Percentiles rank a stretch among this genome's conserved stretches.
Conservation (phyloP, 164 flowering plant genomes). For the Vitis cinerea region DNA sequence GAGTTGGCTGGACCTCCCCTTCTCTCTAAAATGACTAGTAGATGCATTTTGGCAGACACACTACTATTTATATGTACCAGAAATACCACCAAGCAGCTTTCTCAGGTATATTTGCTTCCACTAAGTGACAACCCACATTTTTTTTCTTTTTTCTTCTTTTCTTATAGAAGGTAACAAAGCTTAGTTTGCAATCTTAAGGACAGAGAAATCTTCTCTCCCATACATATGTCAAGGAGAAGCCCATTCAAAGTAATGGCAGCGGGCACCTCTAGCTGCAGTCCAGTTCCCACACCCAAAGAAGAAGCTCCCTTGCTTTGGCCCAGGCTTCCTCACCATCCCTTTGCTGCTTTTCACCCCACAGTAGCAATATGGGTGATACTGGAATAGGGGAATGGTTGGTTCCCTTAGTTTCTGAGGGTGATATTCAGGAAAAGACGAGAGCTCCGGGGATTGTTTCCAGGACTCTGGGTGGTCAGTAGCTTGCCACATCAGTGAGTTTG, state of each 20-base stretch:
- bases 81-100: conserved; percentile 14
- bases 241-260: conserved; percentile 80
- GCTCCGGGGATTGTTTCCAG: conserved; percentile 41
- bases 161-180: conserved; percentile 11
- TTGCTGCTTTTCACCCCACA: conserved; percentile 80
- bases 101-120: conserved; percentile 10
- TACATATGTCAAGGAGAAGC: conserved; percentile 39
- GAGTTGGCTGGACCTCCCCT: conserved; percentile 28
- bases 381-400: conserved; percentile 26
- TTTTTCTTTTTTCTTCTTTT: background rate
- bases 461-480: conserved; percentile 33
- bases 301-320: conserved; percentile 73
- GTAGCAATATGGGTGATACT: conserved; percentile 52
- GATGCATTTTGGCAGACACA: conserved; percentile 1
- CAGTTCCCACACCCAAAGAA: conserved; percentile 96
- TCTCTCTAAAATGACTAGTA: conserved; percentile 13
- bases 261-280: conserved; percentile 72
- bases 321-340: conserved; percentile 63
- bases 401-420: conserved; percentile 33
- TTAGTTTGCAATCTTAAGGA: conserved; percentile 1
- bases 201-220: conserved; percentile 1
- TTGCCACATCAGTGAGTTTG: conserved; percentile 70
- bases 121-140: conserved; percentile 11
- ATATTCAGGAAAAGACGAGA: conserved; percentile 14
- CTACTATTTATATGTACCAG: conserved; percentile 18